Base-by-base conservation (phyloP, 2,329 filamentous ascomycete species). In the Parastagonospora nodorum region DNA sequence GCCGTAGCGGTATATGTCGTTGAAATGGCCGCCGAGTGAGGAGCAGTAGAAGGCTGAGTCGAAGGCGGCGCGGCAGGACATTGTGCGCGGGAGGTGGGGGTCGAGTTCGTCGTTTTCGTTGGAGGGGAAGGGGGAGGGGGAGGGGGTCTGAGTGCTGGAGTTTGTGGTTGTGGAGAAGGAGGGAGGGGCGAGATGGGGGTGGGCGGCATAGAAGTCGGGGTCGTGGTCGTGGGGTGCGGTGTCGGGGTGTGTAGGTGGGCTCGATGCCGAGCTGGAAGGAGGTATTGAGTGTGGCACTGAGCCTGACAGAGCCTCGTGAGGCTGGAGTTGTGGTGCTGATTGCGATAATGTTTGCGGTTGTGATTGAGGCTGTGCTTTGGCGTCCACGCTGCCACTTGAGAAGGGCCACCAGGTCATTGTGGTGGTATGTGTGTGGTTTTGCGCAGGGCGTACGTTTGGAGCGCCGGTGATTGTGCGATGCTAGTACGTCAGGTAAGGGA, bases 21-120 rank as follows among this genome's bases (percentile, higher is more conserved):
- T 92, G 80, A 92, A 96, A 73, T 97, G 92, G 1, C 93, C 92
- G 45, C 91, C 92, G 8, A 96, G 80, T 0, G 88, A 91, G 71
- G 94, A 90, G 82, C 94, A 99, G 80, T 93, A 90, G 83, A 93
- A 97, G 52, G 93, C 92, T 57, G 86, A 83, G 78, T 99, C 94
- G 77, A 99, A 97, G 63, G 92, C 88, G 54, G 88, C 82, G 44
- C 90, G 88, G 80, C 94, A 97, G 67, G 88, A 92, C 88, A 97
- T 94, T 45, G 82, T 85, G 36, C 86, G 86, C 0, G 91, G 90
- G 55, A 94, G 89, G 45, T 57, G 64, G 50, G 65, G 57, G 50
- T 66, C 56, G 51, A 58, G 45, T n/a, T 57, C 48, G 14, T 57
- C 45, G 45, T 52, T 51, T 48, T 54, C 42, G 45, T 48, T 7